A percentile compares a stretch with the other conserved stretches of the same genome.
Conservation (phyloP, 805 yeast species). For the Kuraishia molischiana region DNA sequence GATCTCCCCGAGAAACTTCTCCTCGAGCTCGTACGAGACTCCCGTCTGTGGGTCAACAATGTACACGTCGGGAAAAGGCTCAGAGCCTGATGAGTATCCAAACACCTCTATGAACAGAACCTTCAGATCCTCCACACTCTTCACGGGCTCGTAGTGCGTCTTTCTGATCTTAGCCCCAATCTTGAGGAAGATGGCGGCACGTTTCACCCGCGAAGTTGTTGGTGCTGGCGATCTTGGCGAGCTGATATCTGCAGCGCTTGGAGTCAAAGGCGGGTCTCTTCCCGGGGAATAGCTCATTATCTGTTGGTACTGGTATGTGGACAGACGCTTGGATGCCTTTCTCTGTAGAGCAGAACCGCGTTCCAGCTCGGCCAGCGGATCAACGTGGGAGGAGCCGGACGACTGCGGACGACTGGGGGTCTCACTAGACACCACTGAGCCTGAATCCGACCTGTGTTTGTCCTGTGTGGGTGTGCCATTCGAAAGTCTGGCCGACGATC, state of each 20-base stretch:
- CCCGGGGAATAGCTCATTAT: slow-evolving; percentile 36
- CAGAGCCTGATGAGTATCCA: slow-evolving; percentile 68
- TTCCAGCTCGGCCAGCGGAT: slow-evolving; percentile 71
- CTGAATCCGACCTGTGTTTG: not conserved
- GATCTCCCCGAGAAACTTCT: slow-evolving; percentile 48
- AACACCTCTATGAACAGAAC: slow-evolving; percentile 79
- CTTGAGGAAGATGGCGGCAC: slow-evolving; percentile 28
- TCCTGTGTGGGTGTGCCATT: not conserved
- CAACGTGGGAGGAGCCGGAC: slow-evolving; percentile 14
- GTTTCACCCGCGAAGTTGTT: not conserved
- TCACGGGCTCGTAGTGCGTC: slow-evolving; percentile 31
- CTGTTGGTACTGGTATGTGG: slow-evolving; percentile 87
- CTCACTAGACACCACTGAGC: not conserved
- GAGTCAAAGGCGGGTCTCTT: slow-evolving; percentile 18
- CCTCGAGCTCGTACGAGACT: slow-evolving; percentile 76
- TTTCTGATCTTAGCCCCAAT: slow-evolving; percentile 47
- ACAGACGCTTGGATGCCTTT: slow-evolving; percentile 87
- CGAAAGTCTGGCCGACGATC: slow-evolving; percentile 1
- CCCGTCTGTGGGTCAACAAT: slow-evolving; percentile 50
- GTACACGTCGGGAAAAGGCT: slow-evolving; percentile 70
- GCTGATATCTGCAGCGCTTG: not conserved
- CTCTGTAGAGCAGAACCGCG: slow-evolving; percentile 78
- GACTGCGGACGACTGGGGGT: not conserved
- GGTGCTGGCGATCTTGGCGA: slow-evolving; percentile 7
- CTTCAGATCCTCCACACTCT: slow-evolving; percentile 45